A percentile compares a stretch with the other conserved stretches of the same genome.
Conservation (phyloP, 2,329 filamentous ascomycete genomes). For the Stachybotrys chlorohalonatus region DNA sequence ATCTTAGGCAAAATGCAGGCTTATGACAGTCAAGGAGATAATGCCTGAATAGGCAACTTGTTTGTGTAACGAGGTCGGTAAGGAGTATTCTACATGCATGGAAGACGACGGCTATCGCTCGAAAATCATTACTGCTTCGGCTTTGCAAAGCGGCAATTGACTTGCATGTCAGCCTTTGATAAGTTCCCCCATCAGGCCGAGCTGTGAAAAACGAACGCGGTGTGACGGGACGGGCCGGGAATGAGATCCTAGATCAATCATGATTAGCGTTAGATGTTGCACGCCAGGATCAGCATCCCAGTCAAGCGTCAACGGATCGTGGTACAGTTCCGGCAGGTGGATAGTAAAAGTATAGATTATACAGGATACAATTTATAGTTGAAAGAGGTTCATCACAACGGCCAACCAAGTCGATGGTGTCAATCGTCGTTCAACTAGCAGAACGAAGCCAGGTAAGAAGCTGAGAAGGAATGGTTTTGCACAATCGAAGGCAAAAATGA, state of each 20-base stretch:
- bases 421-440: too few species aligned
- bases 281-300: not conserved
- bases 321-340: not conserved
- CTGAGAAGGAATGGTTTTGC: too few species aligned
- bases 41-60: not conserved
- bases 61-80: too few species aligned
- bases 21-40: not conserved
- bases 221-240: not conserved
- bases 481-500: too few species aligned
- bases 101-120: not conserved
- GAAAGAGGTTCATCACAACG: not conserved
- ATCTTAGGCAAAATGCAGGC: too few species aligned
- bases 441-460: too few species aligned
- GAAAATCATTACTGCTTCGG: not conserved
- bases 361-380: not conserved
- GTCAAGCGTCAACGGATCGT: not conserved
- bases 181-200: not conserved
- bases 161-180: too few species aligned
- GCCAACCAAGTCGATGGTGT: not conserved
- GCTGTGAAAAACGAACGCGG: not conserved
- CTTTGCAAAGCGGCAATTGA: not conserved
- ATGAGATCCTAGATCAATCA: not conserved
- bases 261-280: not conserved
- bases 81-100: not conserved
- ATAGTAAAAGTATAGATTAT: not conserved